Conservation (phyloP, 1,139 yeast genomes). For the Taphrina betulina region DNA sequence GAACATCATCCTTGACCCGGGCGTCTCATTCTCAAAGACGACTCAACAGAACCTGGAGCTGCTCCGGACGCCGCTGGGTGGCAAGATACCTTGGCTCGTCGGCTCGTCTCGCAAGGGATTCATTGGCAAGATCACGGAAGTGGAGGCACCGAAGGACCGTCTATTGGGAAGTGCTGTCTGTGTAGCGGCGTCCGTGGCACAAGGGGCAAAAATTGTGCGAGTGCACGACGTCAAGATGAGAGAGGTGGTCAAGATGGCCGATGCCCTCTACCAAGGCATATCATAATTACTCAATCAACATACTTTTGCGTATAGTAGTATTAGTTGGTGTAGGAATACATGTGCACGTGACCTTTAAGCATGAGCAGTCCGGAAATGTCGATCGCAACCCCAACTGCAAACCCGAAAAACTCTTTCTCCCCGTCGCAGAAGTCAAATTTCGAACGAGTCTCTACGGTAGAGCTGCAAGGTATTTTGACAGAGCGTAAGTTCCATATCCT, state of each 20-base stretch:
- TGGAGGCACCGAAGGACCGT: conserved; percentile 55
- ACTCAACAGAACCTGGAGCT: conserved; percentile 65
- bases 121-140: conserved; percentile 65
- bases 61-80: conserved; percentile 52
- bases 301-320: too few relatives aligned
- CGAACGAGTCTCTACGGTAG: too few relatives aligned
- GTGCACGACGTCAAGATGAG: conserved; percentile 76
- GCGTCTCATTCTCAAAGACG: conserved; percentile 88
- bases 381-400: too few relatives aligned
- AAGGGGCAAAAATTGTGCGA: conserved; percentile 75
- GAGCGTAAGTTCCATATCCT: too few relatives aligned
- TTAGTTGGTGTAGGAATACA: too few relatives aligned
- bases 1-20: conserved; percentile 93
- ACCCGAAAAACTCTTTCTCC: too few relatives aligned
- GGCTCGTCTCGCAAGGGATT: conserved; percentile 90
- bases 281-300: too few relatives aligned
- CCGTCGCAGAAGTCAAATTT: too few relatives aligned
- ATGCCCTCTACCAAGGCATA: conserved; percentile 60
- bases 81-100: conserved; percentile 56
- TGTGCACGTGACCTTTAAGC: too few relatives aligned
- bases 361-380: too few relatives aligned
- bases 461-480: too few relatives aligned
- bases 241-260: conserved; percentile 68
- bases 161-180: conserved; percentile 76
- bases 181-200: conserved; percentile 69